phyloP scores from a whole-genome alignment of 73 alveolate species.

The Paramecium biaurelia region DNA sequence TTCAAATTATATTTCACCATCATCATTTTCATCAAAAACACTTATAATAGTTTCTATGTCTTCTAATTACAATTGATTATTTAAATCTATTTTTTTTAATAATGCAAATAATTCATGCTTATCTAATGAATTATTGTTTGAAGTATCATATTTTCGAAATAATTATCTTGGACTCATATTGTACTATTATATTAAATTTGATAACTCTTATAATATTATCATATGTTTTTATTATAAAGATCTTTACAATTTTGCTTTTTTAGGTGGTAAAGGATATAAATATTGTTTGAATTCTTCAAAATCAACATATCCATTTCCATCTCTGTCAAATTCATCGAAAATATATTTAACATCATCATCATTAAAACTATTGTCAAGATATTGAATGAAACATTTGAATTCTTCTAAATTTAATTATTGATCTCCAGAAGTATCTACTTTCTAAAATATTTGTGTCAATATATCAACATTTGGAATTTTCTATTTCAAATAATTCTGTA shows the following conservation, averaged over 20 bases:
- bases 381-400: background rate
- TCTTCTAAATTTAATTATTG: background rate
- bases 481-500: background rate
- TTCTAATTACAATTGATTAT: background rate
- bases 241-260: background rate
- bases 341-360: constrained; percentile 22
- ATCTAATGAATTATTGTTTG: constrained; percentile 34
- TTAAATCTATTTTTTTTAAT: constrained; percentile 1
- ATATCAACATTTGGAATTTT: background rate
- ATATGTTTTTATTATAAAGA: background rate
- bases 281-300: background rate
- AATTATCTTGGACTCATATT: constrained; percentile 20
- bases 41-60: background rate
- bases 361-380: background rate
- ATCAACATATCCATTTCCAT: constrained; percentile 44
- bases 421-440: constrained; percentile 39
- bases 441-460: background rate
- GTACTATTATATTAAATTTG: background rate
- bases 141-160: constrained; percentile 43
- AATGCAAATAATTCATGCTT: background rate
- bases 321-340: constrained; percentile 29
- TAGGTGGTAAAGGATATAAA: constrained; percentile 18
- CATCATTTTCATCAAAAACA: constrained; percentile 47
- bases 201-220: background rate
- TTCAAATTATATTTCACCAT: constrained; percentile 42